phyloP scores from a whole-genome alignment of 176 grass and related monocot genomes.

The Bolboschoenus planiculmis region DNA sequence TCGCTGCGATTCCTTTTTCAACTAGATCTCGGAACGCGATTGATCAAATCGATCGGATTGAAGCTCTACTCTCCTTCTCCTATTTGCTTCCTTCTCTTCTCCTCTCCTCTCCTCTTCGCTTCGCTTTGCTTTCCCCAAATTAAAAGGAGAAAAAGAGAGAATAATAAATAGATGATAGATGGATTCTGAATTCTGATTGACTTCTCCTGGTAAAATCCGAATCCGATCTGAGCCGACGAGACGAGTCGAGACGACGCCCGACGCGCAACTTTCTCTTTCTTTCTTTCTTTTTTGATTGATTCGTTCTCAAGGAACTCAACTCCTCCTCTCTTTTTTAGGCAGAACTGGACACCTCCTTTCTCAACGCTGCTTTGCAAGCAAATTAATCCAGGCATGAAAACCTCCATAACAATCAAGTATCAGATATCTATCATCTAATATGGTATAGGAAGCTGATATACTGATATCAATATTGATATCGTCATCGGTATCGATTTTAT shows the following conservation, averaged over 20 bases:
- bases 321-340: neutral
- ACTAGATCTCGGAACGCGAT: too few relatives aligned
- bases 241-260: too few relatives aligned
- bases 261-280: neutral
- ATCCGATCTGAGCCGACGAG: neutral
- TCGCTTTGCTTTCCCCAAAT: neutral
- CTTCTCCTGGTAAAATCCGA: neutral
- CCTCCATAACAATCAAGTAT: too few relatives aligned
- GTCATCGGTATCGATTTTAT: too few relatives aligned
- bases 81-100: neutral
- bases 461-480: too few relatives aligned
- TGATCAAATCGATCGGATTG: neutral
- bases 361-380: too few relatives aligned
- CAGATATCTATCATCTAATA: too few relatives aligned
- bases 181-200: neutral
- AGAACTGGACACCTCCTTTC: neutral
- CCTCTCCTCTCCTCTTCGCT: neutral
- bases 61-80: too few relatives aligned
- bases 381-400: too few relatives aligned
- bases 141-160: neutral
- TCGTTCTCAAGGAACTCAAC: too few relatives aligned
- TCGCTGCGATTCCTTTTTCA: conserved; percentile 1
- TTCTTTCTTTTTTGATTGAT: neutral
- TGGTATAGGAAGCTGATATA: too few relatives aligned
- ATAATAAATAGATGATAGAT: neutral